These are phyloP conservation scores for Cercospora sojina DNA, from an alignment of 2,329 filamentous ascomycete genomes.

Conservation along the genomic window DNA sequence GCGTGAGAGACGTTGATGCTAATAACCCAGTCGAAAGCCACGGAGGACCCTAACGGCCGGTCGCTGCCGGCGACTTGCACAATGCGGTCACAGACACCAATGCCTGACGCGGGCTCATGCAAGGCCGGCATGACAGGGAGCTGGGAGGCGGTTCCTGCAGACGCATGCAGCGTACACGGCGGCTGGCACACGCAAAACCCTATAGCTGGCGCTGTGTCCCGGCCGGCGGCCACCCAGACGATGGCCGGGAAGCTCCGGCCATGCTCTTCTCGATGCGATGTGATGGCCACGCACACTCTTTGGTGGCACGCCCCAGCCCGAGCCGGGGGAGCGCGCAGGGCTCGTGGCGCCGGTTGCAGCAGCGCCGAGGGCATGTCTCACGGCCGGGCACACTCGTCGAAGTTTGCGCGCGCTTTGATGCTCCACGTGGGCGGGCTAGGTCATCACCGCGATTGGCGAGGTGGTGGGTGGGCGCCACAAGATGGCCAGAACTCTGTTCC, in stretches of 20 bases:
- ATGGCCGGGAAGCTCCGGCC: neutral
- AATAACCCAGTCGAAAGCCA: conserved; percentile 26
- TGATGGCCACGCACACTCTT: neutral
- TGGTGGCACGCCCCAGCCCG: neutral
- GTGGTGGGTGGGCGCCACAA: conserved; percentile 15
- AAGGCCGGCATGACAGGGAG: conserved; percentile 23
- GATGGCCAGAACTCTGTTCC: conserved; percentile 23
- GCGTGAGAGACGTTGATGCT: conserved; percentile 29
- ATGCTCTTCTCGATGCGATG: neutral
- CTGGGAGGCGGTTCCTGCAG: conserved; percentile 26
- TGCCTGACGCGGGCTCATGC: conserved; percentile 26
- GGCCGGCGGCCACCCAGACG: neutral
- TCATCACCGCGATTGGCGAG: neutral
- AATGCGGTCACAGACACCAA: conserved; percentile 28
- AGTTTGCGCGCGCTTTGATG: conserved; percentile 2
- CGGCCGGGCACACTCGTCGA: conserved; percentile 6
- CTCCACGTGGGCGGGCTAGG: conserved; percentile 23
- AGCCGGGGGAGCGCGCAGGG: neutral
- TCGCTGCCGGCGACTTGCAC: conserved; percentile 23
- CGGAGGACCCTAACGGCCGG: conserved; percentile 23
- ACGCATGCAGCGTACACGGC: conserved; percentile 19
- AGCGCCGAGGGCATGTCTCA: neutral
- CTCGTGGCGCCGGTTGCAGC: neutral
- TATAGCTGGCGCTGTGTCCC: conserved; percentile 11
- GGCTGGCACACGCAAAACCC: conserved; percentile 22